Evolutionary conservation across 1,139 yeast genomes (phyloP).

Genomic region (Yamadazyma friedrichii): DNA sequence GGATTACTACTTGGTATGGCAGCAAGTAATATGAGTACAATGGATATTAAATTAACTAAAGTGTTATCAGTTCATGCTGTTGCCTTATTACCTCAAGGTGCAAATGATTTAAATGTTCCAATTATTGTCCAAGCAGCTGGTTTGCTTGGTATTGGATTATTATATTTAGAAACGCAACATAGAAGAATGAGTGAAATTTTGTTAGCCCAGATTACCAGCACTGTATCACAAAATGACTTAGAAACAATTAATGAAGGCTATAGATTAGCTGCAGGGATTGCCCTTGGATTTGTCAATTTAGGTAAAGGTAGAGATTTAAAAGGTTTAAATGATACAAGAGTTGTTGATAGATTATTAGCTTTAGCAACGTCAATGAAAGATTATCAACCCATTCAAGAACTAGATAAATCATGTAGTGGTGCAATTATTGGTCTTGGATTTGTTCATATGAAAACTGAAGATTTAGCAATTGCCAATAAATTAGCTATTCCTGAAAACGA

Average conservation of each 20-base stretch:
- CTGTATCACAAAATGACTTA: conserved; percentile 56
- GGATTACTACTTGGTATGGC: conserved; percentile 91
- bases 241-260: conserved; percentile 75
- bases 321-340: conserved; percentile 66
- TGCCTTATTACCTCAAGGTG: conserved; percentile 87
- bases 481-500: conserved; percentile 62
- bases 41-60: conserved; percentile 85
- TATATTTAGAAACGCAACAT: conserved; percentile 77
- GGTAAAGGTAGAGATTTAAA: conserved; percentile 70
- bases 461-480: conserved; percentile 59
- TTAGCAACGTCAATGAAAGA: conserved; percentile 67
- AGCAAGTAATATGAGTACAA: conserved; percentile 79
- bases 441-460: conserved; percentile 69
- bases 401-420: conserved; percentile 79
- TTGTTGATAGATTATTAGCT: conserved; percentile 63
- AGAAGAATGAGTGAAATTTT: conserved; percentile 85
- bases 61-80: conserved; percentile 92
- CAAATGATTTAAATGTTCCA: conserved; percentile 85
- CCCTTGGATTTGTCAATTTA: conserved; percentile 82
- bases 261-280: conserved; percentile 82
- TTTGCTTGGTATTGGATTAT: conserved; percentile 80
- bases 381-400: conserved; percentile 60
- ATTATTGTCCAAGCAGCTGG: conserved; percentile 90
- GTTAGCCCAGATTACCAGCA: conserved; percentile 61
- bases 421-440: conserved; percentile 75